A percentile compares a stretch with the other conserved stretches of the same genome.
phyloP scores from a whole-genome alignment of 2,329 filamentous ascomycete species.

The Ophiosphaerella korrae region DNA sequence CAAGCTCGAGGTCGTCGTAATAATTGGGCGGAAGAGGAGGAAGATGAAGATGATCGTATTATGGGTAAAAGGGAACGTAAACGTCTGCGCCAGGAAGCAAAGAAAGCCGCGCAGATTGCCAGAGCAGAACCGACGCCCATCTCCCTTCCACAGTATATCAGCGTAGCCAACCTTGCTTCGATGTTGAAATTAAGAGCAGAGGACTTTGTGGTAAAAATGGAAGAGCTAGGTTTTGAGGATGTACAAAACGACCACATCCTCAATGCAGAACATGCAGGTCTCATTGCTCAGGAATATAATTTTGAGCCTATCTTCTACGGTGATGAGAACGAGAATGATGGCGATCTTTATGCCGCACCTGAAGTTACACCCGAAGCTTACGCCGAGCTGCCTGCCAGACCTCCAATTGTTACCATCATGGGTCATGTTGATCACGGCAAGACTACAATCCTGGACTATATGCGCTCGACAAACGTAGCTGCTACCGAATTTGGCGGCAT shows the following conservation, averaged over 20 bases:
- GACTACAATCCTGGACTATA: slow-evolving; percentile 91
- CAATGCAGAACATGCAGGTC: slow-evolving; percentile 84
- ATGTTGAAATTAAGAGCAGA: slow-evolving; percentile 73
- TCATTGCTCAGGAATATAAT: slow-evolving; percentile 91
- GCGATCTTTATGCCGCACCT: slow-evolving; percentile 71
- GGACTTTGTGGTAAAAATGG: slow-evolving; percentile 75
- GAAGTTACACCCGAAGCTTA: slow-evolving; percentile 62
- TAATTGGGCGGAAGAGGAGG: slow-evolving; percentile 34
- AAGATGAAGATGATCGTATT: slow-evolving; percentile 25
- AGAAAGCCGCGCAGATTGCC: slow-evolving; percentile 38
- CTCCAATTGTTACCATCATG: slow-evolving; percentile 98
- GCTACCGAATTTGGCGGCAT: slow-evolving; percentile 94
- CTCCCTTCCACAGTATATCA: slow-evolving; percentile 88
- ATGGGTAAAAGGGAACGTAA: slow-evolving; percentile 38
- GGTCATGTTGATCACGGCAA: slow-evolving; percentile 98
- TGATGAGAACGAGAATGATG: slow-evolving; percentile 63
- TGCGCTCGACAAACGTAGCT: slow-evolving; percentile 90
- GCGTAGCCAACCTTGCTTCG: slow-evolving; percentile 78
- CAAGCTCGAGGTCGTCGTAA: slow-evolving; percentile 23
- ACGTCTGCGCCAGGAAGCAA: slow-evolving; percentile 40
- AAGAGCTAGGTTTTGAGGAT: slow-evolving; percentile 90
- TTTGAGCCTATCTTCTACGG: slow-evolving; percentile 80
- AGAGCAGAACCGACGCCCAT: slow-evolving; percentile 56
- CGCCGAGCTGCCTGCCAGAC: slow-evolving; percentile 70
- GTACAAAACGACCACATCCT: slow-evolving; percentile 82